phyloP scores from a whole-genome alignment of 768 basidiomycete genomes.

The Dioszegia aurantiaca region DNA sequence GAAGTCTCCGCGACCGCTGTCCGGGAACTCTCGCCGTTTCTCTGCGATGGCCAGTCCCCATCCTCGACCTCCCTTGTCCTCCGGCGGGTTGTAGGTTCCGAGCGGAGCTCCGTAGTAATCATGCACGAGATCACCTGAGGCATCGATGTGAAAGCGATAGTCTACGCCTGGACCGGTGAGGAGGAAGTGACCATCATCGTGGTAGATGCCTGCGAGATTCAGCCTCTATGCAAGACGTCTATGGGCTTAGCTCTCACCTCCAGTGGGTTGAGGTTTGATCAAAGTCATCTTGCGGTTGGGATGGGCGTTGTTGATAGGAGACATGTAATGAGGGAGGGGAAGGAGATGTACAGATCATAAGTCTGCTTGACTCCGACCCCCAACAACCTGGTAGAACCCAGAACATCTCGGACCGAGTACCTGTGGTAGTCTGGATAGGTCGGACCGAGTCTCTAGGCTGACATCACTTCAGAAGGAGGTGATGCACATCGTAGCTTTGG shows the following conservation, averaged over 20 bases:
- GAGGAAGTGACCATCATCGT: conserved; percentile 11
- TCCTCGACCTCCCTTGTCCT: conserved; percentile 2
- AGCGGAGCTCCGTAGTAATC: conserved; percentile 22
- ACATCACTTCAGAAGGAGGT: too few species aligned
- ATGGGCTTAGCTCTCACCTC: not conserved
- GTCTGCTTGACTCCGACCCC: too few species aligned
- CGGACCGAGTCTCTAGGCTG: too few species aligned
- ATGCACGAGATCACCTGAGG: conserved; percentile 20
- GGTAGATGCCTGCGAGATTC: not conserved
- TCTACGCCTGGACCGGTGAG: conserved; percentile 10
- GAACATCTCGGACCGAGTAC: too few species aligned
- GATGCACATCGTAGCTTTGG: too few species aligned
- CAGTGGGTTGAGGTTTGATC: not conserved
- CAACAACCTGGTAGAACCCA: too few species aligned
- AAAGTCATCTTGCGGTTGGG: not conserved
- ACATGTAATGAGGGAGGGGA: too few species aligned
- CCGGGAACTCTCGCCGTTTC: conserved; percentile 22
- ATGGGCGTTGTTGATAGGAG: too few species aligned
- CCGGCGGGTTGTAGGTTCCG: not conserved
- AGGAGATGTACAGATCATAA: too few species aligned
- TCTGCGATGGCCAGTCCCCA: conserved; percentile 9
- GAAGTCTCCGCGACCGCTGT: conserved; percentile 30
- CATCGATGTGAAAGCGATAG: conserved; percentile 24
- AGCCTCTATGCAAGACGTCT: too few species aligned
- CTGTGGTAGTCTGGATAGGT: too few species aligned